Base-by-base conservation (phyloP, 306 rosid species). In the Spatholobus suberectus region DNA sequence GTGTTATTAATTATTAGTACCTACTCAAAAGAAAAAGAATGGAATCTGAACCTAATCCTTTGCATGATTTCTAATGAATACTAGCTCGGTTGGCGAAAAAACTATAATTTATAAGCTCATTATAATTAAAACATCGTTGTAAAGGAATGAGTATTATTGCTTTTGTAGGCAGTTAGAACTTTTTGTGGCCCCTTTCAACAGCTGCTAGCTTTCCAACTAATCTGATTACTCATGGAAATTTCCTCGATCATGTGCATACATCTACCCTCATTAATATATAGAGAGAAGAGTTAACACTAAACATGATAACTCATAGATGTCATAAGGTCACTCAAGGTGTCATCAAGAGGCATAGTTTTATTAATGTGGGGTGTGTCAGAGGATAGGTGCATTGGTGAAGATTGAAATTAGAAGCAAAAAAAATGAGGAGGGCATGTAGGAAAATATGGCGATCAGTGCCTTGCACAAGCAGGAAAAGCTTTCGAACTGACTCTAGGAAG, bases 71-170 rank as follows among this genome's bases (percentile, higher is more conserved):
- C 75, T 67, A 83, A 80, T 77, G 81, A 84, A 62, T 78, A 80
- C 66, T 10, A 41, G 84, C 58, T 86, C 67, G 68, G 85, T 78
- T 79, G 82, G 86, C 85, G 41, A 51, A 81, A 69, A 83, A 71
- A 49, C 17, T 66, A 66, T 65, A 73, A 32, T 63, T 71, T 74
- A 72, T 55, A 76, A 67, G 57, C 54, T 73, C 34, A 73, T 78
- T 81, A 83, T 88, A 51, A 81, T 88, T 88, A 86, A 81, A 83
- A 85, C 94, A 85, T 85, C 81, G 92, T 90, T 92, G 93, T 89
- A 92, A 92, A 92, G 94, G 83, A 82, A 46, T 32, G 14, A 47
- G 46, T 81, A 80, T 44, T 18, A 29, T 59, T 63, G 72, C 78
- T 71, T 67, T 75, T 58, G 32, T 73, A 63, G 49, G 69, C 43